Conservation (phyloP, 2,329 filamentous ascomycete species). For the Xylaria sp. region DNA sequence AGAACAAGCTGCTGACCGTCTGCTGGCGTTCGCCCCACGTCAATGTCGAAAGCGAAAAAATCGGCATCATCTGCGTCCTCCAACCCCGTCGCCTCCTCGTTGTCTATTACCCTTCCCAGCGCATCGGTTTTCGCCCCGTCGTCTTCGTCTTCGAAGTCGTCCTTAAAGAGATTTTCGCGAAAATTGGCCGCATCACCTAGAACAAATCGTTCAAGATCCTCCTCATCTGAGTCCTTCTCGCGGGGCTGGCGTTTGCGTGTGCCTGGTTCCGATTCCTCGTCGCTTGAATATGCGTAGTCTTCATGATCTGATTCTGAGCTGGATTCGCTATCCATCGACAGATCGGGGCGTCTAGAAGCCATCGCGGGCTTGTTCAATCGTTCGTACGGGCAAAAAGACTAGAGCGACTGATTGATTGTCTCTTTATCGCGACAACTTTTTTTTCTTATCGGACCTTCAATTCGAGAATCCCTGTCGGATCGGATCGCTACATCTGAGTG, state of each 20-base stretch:
- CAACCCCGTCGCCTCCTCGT: slow-evolving; percentile 54
- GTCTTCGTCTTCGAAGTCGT: slow-evolving; percentile 46
- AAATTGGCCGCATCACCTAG: slow-evolving; percentile 89
- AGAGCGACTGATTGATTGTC: not conserved
- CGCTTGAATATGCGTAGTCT: slow-evolving; percentile 34
- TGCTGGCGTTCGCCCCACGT: slow-evolving; percentile 62
- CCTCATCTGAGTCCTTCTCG: slow-evolving; percentile 82
- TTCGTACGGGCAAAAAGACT: slow-evolving; percentile 1
- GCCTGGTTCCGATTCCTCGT: slow-evolving; percentile 39
- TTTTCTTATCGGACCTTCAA: slow-evolving; percentile 30
- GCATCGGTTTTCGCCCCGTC: slow-evolving; percentile 39
- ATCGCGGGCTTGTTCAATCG: slow-evolving; percentile 26
- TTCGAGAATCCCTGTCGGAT: slow-evolving; percentile 1
- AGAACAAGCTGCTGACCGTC: slow-evolving; percentile 39
- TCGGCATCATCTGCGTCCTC: slow-evolving; percentile 77
- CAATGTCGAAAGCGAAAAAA: slow-evolving; percentile 85
- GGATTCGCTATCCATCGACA: slow-evolving; percentile 32
- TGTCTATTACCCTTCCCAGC: slow-evolving; percentile 48
- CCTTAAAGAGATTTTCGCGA: slow-evolving; percentile 70
- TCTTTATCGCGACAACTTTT: slow-evolving; percentile 29
- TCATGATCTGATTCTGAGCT: slow-evolving; percentile 37
- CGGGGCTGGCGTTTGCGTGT: slow-evolving; percentile 40
- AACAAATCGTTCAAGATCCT: slow-evolving; percentile 84
- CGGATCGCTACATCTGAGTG: not conserved
- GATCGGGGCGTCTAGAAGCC: slow-evolving; percentile 31